Evolutionary conservation across 1,139 yeast species (phyloP), one percentile per base, ranked within the genome.

Genomic region (Dujonia santamariae): DNA sequence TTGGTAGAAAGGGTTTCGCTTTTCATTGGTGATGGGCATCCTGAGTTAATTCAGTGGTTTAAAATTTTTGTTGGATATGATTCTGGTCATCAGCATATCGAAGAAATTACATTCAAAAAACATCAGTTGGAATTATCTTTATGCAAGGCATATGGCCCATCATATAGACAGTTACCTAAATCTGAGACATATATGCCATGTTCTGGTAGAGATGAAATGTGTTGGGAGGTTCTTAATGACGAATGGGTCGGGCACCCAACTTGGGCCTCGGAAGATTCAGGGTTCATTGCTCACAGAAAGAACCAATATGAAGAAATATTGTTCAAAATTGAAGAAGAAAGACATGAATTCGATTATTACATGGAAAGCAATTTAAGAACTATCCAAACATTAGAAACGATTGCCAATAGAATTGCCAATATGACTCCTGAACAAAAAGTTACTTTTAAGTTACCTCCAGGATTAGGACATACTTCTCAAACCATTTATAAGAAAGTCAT

Each of bases 191-290:
- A 80, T 53, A 88, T 90, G 96, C 97, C 97, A 14, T 90, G 97
- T 53, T 86, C 96, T 7, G 98, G 98, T 17, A 78, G 98, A 48
- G 99, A 94, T 59, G 97, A 90, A 53, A 86, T 94, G 94, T 94
- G 98, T 56, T 90, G 97, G 97, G 97, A 92, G 56, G 96, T 92
- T 18, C 72, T 94, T 48, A 92, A 92, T 58, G 98, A 92, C 56
- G 97, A 92, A 61, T 94, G 97, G 97, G 97, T 92, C 18, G 97
- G 97, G 3, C 97, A 90, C 59, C 99, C 99, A 25, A 95, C 96
- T 5, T 94, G 98, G 98, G 98, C 97, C 1, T 90, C 97, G 1
- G 98, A 92, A 59, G 98, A 94, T 56, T 86, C 96, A 17, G 98
- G 98, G 0, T 92, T 90, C 53, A 90, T 92, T 54, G 96, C 98